Evolutionary conservation across 2,329 filamentous ascomycete species (phyloP), one percentile per base, ranked within the genome.

Genomic region (Saccharata proteae): DNA sequence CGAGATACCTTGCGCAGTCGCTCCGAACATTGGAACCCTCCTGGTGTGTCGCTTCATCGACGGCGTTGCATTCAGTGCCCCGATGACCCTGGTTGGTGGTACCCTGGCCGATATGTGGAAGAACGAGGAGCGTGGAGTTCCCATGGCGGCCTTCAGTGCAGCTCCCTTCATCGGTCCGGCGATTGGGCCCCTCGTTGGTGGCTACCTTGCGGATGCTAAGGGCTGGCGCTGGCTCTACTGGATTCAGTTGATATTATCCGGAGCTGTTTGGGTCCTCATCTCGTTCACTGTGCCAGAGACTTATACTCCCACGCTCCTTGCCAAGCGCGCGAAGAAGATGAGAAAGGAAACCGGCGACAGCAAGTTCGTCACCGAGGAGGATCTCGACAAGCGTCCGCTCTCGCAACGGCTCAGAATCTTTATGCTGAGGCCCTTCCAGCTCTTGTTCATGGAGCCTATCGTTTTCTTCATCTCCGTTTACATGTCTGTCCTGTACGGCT

Each of bases 271-370:
- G 73, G 38, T 79, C 12, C 51, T 88, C 38, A 85, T 90, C 54
- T 78, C 77, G 17, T 86, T 92, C 56, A 90, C 82, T n/a, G 77
- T 93, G 0, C 82, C 83, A 1, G 85, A 93, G 55, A 93, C 85
- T 0, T 93, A 90, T 51, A 77, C 83, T 0, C 83, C 85, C 0
- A 80, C 74, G 0, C 74, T 93, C 30, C 70, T 94, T 11, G 69
- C 71, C 31, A 59, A 59, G 17, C 70, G 83, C 9, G 85, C 85
- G 3, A 64, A 67, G 46, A 80, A 81, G 51, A 60, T 90, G 38
- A 71, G 84, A 31, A 72, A 77, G 48, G 55, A 73, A 18, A 79
- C 80, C 2, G 74, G 77, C 14, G 70, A 82, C 39, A 42, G 59
- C 2, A 70, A 69, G 38, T 78, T 77, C 47, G 79, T 84, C 22